Evolutionary conservation across 176 grass and related monocot genomes (phyloP), one percentile per base, ranked within the genome.

Genomic region (Poa pratensis): DNA sequence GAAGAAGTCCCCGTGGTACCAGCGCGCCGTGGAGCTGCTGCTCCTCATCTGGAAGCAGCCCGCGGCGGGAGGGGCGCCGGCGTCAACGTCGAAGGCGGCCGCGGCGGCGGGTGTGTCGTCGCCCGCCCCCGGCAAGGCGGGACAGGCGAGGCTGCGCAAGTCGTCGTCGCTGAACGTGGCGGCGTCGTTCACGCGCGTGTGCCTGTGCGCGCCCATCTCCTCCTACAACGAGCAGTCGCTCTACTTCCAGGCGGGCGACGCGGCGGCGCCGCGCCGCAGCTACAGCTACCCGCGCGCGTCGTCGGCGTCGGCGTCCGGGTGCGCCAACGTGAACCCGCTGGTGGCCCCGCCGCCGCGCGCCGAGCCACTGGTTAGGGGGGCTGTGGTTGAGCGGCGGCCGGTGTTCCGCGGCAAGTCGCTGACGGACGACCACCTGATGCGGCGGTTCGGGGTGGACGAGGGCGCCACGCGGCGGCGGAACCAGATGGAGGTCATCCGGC

Each of bases 401-500:
- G 90, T 94, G 76, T 99, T 99, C 90, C 80, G 97, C 15, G 97
- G 97, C 69, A 99, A 96, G 89, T 99, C 97, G 27, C 80, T 99
- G 82, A 94, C 88, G 66, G 94, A 99, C 22, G 94, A 99, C 86
- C 57, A 87, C 46, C 50, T 92, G 78, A 99, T 99, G 97, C 89
- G 97, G 64, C 90, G 91, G 78, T 94, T 99, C 72, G 93, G 96
- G 61, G 92, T 94, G 62, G 97, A 96, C 72, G 97, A 99, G 88
- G 97, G 78, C 51, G 92, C 89, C 4, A 89, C 90, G 91, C 84
- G 92, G 83, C 94, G 94, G 78, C 89, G 85, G 19, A 99, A 92
- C 87, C 86, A 99, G 87, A 99, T 99, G 89, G 94, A 99, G 81
- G 92, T 94, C 20, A 82, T 99, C 74, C 88, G 92, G 65, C 92